These are phyloP conservation scores for Curvularia lunata DNA, from an alignment of 2,329 filamentous ascomycete species.

Conservation along the genomic window DNA sequence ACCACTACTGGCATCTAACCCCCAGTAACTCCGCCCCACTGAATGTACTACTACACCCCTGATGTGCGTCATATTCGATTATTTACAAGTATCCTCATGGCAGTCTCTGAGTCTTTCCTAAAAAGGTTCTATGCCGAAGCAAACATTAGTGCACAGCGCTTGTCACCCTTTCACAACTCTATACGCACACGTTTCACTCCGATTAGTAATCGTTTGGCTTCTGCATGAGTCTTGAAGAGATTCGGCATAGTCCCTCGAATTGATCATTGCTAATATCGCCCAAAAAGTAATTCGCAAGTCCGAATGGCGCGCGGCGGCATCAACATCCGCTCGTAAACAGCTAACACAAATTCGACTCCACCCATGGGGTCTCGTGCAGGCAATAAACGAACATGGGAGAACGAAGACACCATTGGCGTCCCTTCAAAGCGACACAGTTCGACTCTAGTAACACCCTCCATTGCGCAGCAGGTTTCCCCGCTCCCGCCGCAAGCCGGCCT, in stretches of 20 bases:
- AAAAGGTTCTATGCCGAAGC: constrained; percentile 6
- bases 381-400: constrained; percentile 45
- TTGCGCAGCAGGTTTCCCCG: constrained; percentile 28
- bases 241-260: constrained; percentile 15
- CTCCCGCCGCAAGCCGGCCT: constrained; percentile 38
- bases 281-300: constrained; percentile 10
- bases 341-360: constrained; percentile 20
- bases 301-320: constrained; percentile 36
- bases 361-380: constrained; percentile 39
- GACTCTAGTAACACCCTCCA: constrained; percentile 14
- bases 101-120: not conserved
- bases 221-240: constrained; percentile 13
- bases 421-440: constrained; percentile 28
- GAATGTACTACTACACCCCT: constrained; percentile 3
- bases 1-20: constrained; percentile 1
- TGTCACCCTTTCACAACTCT: constrained; percentile 21
- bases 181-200: constrained; percentile 1
- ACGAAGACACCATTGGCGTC: constrained; percentile 25
- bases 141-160: constrained; percentile 19
- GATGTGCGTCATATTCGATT: constrained; percentile 5
- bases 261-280: constrained; percentile 22
- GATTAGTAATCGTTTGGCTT: constrained; percentile 35
- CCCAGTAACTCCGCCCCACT: not conserved
- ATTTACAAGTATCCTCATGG: constrained; percentile 6
- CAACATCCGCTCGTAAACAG: constrained; percentile 21